Base-by-base conservation (phyloP, 2,329 filamentous ascomycete species). In the Cytospora schulzeri region DNA sequence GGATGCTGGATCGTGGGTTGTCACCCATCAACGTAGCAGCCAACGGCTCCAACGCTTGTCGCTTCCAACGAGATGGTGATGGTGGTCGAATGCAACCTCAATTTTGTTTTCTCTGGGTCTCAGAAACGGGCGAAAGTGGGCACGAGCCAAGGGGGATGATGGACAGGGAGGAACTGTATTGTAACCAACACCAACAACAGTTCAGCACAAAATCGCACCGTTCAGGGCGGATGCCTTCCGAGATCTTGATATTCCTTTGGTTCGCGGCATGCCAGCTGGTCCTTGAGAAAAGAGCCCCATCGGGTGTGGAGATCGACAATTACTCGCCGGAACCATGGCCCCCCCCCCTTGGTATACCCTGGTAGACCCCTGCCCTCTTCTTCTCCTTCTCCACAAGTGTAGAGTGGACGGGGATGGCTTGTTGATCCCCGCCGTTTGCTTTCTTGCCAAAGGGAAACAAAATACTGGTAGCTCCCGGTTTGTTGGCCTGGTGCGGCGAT, bases 161-260 rank as follows among this genome's bases (percentile, higher is more conserved):
- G n/a, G n/a, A n/a, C n/a, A n/a, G n/a, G n/a, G n/a, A n/a, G n/a
- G n/a, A n/a, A n/a, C n/a, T n/a, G n/a, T n/a, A n/a, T n/a, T n/a
- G n/a, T n/a, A n/a, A n/a, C n/a, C n/a, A n/a, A n/a, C n/a, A n/a
- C n/a, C n/a, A n/a, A n/a, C n/a, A n/a, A n/a, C n/a, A n/a, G n/a
- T n/a, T n/a, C 28, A 24, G 56, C 55, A 24, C 28, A 35, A 3
- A 53, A 41, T 33, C 60, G 60, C 60, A 61, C 61, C 60, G 53
- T 57, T 26, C n/a, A n/a, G 28, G 53, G 61, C 64, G 64, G 64
- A 66, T 66, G 61, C 64, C 64, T 64, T 57, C 61, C 64, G 61
- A 64, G 53, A 58, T 53, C 62, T 48, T 48, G 19, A 48, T 35
- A 60, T 45, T 48, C 50, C 57, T 45, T 35, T 58, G 54, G 50